Conservation (phyloP, 2,329 filamentous ascomycete species). For the Penicillium decumbens region DNA sequence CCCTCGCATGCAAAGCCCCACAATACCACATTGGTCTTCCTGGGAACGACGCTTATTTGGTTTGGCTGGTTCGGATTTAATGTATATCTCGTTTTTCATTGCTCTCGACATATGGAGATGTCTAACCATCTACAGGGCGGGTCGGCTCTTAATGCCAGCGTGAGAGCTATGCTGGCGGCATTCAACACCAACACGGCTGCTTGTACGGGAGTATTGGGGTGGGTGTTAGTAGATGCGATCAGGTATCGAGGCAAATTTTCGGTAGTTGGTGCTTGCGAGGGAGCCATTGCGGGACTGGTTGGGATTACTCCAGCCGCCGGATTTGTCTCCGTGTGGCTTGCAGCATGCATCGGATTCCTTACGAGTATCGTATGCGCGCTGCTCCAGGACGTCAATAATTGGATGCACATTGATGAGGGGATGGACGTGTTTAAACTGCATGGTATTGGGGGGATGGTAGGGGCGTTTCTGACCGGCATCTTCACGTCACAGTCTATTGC, state of each 20-base stretch:
- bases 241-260: conserved; percentile 51
- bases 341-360: conserved; percentile 54
- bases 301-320: conserved; percentile 57
- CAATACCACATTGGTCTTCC: conserved; percentile 68
- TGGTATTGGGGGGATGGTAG: conserved; percentile 55
- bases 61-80: conserved; percentile 57
- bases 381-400: conserved; percentile 51
- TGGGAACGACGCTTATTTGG: conserved; percentile 56
- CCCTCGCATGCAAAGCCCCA: conserved; percentile 58
- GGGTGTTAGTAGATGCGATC: conserved; percentile 52
- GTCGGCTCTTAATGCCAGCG: conserved; percentile 49
- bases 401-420: conserved; percentile 54
- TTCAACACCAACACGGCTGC: conserved; percentile 58
- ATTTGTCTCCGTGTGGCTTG: conserved; percentile 51
- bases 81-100: conserved; percentile 19
- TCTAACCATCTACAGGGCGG: conserved; percentile 39
- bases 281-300: conserved; percentile 57
- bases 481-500: conserved; percentile 47
- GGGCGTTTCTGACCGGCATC: conserved; percentile 55
- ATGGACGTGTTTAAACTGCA: conserved; percentile 59
- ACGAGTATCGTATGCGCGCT: conserved; percentile 50
- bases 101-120: background rate
- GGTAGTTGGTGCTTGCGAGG: conserved; percentile 54
- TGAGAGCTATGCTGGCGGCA: conserved; percentile 52
- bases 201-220: conserved; percentile 51